Base-by-base conservation (phyloP, 495 filamentous ascomycete genomes). In the Lasiosphaeria miniovina region DNA sequence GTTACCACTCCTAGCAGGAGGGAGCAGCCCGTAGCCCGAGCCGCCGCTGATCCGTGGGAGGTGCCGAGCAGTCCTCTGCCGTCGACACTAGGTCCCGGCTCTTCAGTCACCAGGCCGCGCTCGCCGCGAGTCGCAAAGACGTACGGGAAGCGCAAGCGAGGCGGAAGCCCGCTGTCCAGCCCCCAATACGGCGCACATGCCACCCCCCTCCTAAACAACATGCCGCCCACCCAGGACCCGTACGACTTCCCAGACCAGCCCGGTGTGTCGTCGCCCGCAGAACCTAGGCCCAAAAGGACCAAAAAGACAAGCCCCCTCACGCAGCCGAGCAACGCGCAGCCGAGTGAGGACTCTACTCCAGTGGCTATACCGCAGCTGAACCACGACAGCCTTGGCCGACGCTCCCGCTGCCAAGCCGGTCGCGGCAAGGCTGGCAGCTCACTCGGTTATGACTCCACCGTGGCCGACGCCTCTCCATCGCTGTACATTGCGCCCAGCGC, bases 401-500 rank as follows among this genome's bases (percentile, higher is more conserved):
- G 45, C 31, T 35, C 50, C 2, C 14, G n/a, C 35, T 2, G 43
- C 6, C 4, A 24, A 6, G 35, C 49, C 31, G 41, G 46, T 33
- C 55, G 54, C 5, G 24, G 34, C 32, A 41, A 24, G 14, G 54
- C 55, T 33, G 43, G 24, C 33, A 14, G 3, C 11, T 46, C 43
- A 5, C 15, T 14, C 15, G 59, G 24, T 10, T 15, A 6, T 10
- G 52, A 55, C 5, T 64, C 66, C n/a, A 55, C 36, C 52, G 17
- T 65, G 32, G 49, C 63, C 3, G 60, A 63, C n/a, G 61, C 65
- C 1, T 56, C 45, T 9, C 1, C 54, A 0, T 55, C 49, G 6
- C 48, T 72, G 32, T 72, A 68, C 49, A 40, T 72, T 34, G 43
- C 60, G 12, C 65, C 64, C 1, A 70, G 69, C 36, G 50, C 61